Evolutionary conservation across 2,329 filamentous ascomycete genomes (phyloP).

Genomic region (Penicillium decumbens): DNA sequence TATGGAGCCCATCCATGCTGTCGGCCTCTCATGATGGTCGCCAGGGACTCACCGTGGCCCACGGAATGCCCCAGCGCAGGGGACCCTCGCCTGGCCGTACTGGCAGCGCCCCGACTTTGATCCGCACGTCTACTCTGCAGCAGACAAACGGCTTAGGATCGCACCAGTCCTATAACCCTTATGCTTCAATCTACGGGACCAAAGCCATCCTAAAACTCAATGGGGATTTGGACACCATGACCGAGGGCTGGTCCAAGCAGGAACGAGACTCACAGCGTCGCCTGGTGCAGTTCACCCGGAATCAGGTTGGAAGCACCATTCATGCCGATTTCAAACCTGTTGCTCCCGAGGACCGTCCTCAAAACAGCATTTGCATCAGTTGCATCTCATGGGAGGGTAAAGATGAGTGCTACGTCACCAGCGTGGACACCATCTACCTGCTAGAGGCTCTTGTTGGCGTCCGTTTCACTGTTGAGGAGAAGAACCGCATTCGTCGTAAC

Average conservation of each 20-base stretch:
- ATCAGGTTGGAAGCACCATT: slow-evolving; percentile 76
- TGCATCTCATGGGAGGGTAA: slow-evolving; percentile 97
- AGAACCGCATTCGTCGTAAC: slow-evolving; percentile 94
- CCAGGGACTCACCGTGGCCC: slow-evolving; percentile 40
- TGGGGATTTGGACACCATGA: slow-evolving; percentile 81
- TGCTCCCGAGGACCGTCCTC: slow-evolving; percentile 69
- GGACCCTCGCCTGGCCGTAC: slow-evolving; percentile 44
- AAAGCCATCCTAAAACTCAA: slow-evolving; percentile 83
- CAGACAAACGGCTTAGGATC: slow-evolving; percentile 48
- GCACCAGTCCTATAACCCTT: slow-evolving; percentile 64
- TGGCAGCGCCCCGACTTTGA: slow-evolving; percentile 54
- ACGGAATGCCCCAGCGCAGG: slow-evolving; percentile 35
- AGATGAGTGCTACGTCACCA: slow-evolving; percentile 85
- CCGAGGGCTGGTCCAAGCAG: slow-evolving; percentile 72
- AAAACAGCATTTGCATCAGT: slow-evolving; percentile 88
- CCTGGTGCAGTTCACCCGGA: slow-evolving; percentile 82
- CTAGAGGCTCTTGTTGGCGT: slow-evolving; percentile 83
- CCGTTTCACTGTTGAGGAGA: slow-evolving; percentile 92
- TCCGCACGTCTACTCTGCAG: slow-evolving; percentile 64
- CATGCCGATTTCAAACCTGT: slow-evolving; percentile 75
- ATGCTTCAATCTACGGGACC: slow-evolving; percentile 71
- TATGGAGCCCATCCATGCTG: slow-evolving; percentile 48
- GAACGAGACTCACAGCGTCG: slow-evolving; percentile 75
- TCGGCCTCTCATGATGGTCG: slow-evolving; percentile 44
- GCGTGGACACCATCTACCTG: slow-evolving; percentile 93